Base-by-base conservation (phyloP, 140 eudicot genomes). In the Bidens hawaiensis region DNA sequence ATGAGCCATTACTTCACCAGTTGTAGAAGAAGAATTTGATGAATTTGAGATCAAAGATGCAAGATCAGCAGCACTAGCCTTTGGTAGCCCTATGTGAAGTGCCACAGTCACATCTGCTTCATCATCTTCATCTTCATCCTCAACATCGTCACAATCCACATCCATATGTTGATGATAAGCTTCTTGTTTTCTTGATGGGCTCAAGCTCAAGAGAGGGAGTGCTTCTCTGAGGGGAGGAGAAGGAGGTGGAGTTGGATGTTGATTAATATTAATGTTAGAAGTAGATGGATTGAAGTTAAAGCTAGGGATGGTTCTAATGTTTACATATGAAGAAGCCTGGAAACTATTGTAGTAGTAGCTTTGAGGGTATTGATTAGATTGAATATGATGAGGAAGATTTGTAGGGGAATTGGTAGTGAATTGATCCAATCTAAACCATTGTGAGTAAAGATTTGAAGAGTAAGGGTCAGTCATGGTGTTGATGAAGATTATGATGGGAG, bases 211-310 rank as follows among this genome's bases (percentile, higher is more conserved):
- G 25, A 87, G 85, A 51, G 96, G 94, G 30, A 87, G 93, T 71
- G 94, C 89, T 83, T 84, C 84, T 78, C 68, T 81, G 0, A 87
- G 78, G 62, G 95, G 95, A 27, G 95, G 95, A n/a, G 95, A 87
- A 60, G 93, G 62, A 15, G 84, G 95, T 13, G 93, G 83, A 30
- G 69, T 68, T 40, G 51, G 84, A 53, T 54, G 52, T 27, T 54
- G 73, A 68, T 49, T 62, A n/a, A 28, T 67, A 68, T 49, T 62
- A n/a, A 28, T 67, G 71, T 46, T 26, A 50, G 23, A 69, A 70
- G 69, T 52, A 30, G 49, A 43, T 53, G 78, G 65, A 62, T 57
- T 53, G 50, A 63, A 50, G 72, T 33, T 59, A 61, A 68, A 64
- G 62, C 51, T 52, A 33, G 56, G 53, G 28, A 34, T 45, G 2